Percentiles rank a stretch among this genome's conserved stretches.
phyloP scores from a whole-genome alignment of 176 grass and related monocot genomes.

The Avena sativa region DNA sequence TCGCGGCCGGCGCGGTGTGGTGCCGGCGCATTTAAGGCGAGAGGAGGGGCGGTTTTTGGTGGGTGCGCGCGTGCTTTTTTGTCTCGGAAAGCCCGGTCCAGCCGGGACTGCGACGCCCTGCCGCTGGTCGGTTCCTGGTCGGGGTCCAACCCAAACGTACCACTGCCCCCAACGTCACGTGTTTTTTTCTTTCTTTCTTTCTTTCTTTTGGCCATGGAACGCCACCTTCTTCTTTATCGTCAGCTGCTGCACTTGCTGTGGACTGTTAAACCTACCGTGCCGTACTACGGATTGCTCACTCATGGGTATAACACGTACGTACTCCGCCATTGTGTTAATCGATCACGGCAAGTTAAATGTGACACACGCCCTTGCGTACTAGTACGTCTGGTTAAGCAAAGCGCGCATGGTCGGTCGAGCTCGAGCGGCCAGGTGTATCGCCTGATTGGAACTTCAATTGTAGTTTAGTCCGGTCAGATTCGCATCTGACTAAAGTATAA shows the following conservation, averaged over 20 bases:
- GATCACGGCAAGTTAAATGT: background rate
- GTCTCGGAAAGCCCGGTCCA: slow-evolving; percentile 48
- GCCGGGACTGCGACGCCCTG: slow-evolving; percentile 51
- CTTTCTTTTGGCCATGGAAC: too few species aligned
- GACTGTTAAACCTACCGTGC: background rate
- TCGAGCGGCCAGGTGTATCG: background rate
- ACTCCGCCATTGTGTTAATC: background rate
- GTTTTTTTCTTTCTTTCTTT: background rate
- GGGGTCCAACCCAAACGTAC: slow-evolving; percentile 11
- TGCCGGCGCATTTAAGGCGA: slow-evolving; percentile 18
- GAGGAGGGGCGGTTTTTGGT: too few species aligned
- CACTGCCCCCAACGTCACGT: background rate
- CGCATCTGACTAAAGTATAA: slow-evolving; percentile 22
- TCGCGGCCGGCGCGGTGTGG: slow-evolving; percentile 27
- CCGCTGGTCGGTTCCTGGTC: slow-evolving; percentile 51
- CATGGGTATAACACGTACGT: background rate
- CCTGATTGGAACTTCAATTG: background rate
- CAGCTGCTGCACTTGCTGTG: background rate
- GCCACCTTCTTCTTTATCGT: background rate
- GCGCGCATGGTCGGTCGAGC: too few species aligned
- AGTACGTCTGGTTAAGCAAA: background rate
- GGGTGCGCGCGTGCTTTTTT: slow-evolving; percentile 43
- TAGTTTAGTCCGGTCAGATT: background rate
- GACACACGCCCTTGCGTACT: background rate
- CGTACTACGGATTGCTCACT: background rate